Conservation (phyloP, 2,329 filamentous ascomycete species). For the Pseudocercospora fijiensis region DNA sequence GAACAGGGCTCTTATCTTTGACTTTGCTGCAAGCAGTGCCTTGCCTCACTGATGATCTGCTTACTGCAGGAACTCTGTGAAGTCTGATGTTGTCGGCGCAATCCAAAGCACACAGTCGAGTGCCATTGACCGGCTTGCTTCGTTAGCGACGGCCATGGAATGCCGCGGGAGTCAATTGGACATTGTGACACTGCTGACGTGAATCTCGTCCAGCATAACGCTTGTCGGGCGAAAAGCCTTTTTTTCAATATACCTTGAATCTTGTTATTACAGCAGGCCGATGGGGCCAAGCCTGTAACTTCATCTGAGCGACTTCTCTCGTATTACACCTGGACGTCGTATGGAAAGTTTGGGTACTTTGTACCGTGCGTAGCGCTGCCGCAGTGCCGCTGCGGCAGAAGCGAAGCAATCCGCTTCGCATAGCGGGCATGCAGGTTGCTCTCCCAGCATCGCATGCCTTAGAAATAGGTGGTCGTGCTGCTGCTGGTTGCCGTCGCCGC, state of each 20-base stretch:
- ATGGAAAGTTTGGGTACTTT: background rate
- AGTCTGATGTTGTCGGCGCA: background rate
- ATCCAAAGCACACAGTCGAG: background rate
- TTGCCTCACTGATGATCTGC: background rate
- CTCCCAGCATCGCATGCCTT: background rate
- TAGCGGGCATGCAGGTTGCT: background rate
- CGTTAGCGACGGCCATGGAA: background rate
- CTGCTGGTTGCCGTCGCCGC: background rate
- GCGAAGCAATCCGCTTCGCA: background rate
- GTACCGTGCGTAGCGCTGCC: background rate
- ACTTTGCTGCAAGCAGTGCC: background rate
- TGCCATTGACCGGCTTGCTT: background rate
- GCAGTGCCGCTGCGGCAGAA: background rate
- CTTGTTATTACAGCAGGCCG: background rate
- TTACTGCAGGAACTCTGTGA: background rate
- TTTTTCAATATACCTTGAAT: background rate
- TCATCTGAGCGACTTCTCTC: background rate
- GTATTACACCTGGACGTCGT: background rate
- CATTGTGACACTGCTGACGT: background rate
- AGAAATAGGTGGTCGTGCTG: background rate
- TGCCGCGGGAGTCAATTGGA: background rate
- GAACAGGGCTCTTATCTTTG: background rate
- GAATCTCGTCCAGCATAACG: background rate
- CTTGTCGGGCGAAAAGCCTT: background rate
- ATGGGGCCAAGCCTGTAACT: background rate